phyloP scores from a whole-genome alignment of 805 yeast species.

The Lachancea sp. region DNA sequence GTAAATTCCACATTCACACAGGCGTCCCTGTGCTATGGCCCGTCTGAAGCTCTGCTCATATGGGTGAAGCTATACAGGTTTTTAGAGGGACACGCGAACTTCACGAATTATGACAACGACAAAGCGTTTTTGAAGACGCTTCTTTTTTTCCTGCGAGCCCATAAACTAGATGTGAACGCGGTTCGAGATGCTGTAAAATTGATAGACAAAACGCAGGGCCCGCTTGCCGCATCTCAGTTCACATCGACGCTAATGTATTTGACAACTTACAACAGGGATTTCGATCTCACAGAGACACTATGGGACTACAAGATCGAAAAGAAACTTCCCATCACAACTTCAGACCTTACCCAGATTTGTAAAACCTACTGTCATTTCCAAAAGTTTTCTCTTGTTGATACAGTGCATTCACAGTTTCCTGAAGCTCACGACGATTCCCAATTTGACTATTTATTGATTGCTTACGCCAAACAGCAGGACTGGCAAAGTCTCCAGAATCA shows the following conservation, averaged over 20 bases:
- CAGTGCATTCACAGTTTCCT: constrained; percentile 34
- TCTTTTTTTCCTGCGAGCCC: constrained; percentile 14
- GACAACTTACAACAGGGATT: constrained; percentile 12
- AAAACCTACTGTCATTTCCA: constrained; percentile 18
- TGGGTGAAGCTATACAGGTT: constrained; percentile 25
- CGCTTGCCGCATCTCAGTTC: constrained; percentile 23
- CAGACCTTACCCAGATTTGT: constrained; percentile 24
- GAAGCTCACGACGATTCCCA: constrained; percentile 40
- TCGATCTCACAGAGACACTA: constrained; percentile 15
- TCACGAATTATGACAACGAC: constrained; percentile 17
- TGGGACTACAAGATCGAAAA: constrained; percentile 32
- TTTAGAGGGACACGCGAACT: constrained; percentile 26
- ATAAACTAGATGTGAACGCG: not conserved
- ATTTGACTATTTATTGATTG: constrained; percentile 41
- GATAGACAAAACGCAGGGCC: constrained; percentile 13
- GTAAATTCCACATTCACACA: constrained; percentile 15
- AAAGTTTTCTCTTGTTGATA: constrained; percentile 23
- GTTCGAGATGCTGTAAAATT: not conserved
- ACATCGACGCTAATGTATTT: constrained; percentile 25
- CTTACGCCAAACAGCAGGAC: constrained; percentile 40
- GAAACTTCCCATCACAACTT: constrained; percentile 12
- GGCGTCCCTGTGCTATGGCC: constrained; percentile 3
- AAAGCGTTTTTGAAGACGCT: constrained; percentile 16
- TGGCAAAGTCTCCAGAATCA: constrained; percentile 52
- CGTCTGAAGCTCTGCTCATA: constrained; percentile 10